Base-by-base conservation (phyloP, 106 monocot genomes). In the Hemerocallis citrina region DNA sequence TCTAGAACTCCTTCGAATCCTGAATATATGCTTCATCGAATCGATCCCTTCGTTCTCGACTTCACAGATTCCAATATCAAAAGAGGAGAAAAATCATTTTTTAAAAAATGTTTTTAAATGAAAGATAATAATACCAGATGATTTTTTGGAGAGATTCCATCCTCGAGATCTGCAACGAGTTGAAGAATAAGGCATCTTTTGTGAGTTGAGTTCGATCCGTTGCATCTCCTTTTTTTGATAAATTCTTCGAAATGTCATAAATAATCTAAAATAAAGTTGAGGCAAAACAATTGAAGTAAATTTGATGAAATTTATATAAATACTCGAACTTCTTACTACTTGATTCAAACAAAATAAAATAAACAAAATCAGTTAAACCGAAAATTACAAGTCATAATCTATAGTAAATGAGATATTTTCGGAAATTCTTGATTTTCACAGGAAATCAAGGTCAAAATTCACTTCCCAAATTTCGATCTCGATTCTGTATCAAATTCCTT, bases 11-110 rank as follows among this genome's bases (percentile, higher is more conserved):
- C 46, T 21, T 20, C 20, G 46, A 20, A 46, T 46, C 22, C 19
- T 19, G 20, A 20, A 46, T 46, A 17, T 19, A 4, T 46, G 20
- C 22, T 21, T 46, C 2, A 46, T 46, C 8, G 46, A 20, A 46
- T 46, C 46, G 9, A 46, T 46, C 21, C 46, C 46, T 46, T 46
- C 46, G 46, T 46, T 46, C 46, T 46, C 46, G 22, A 46, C 46
- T 46, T 46, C 22, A 17, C 46, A 46, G 17, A 46, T 46, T 17
- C 46, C 46, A 20, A 46, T 20, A 46, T 46, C 20, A 3, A 21
- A 21, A 46, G 22, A 20, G 43, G 43, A 43, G 13, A 46, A 46
- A 21, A 46, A n/a, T n/a, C n/a, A n/a, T n/a, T n/a, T n/a, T 0
- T 4, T 17, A 46, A 6, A 46, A 4, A 46, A 21, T 46, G 6